Percentiles rank a stretch among this genome's conserved stretches.
Evolutionary conservation across 148 eudicot genomes (phyloP).

Genomic region (Spergularia marina): DNA sequence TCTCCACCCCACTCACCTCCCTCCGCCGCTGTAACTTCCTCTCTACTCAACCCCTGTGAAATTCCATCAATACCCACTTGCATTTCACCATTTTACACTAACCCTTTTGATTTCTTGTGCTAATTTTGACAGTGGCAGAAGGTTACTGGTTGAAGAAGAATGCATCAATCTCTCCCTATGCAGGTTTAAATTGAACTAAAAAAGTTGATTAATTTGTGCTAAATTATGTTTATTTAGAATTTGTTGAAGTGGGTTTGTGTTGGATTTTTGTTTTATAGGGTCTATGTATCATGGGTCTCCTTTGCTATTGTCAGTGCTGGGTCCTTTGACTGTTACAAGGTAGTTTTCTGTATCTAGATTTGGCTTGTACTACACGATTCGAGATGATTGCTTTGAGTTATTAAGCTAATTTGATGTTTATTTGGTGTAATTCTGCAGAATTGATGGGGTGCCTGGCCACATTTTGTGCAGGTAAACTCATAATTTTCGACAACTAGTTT

Average conservation of each 20-base stretch:
- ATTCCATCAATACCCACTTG: background rate
- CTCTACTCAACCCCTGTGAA: background rate
- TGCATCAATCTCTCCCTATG: conserved; percentile 81
- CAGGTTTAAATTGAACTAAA: conserved; percentile 37
- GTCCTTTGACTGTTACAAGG: conserved; percentile 81
- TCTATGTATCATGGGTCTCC: conserved; percentile 99
- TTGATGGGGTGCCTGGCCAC: conserved; percentile 51
- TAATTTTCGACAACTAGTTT: background rate
- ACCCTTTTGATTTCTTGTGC: background rate
- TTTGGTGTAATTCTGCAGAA: conserved; percentile 36
- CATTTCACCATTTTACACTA: background rate
- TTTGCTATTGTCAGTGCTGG: conserved; percentile 67
- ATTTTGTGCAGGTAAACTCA: conserved; percentile 71
- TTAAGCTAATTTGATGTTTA: background rate
- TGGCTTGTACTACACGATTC: background rate
- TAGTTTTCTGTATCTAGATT: conserved; percentile 8
- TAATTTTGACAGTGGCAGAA: conserved; percentile 63
- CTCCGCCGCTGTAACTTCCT: conserved; percentile 75
- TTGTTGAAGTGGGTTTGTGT: conserved; percentile 12
- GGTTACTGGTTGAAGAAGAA: conserved; percentile 94
- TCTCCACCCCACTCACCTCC: conserved; percentile 92
- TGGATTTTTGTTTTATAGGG: conserved; percentile 38
- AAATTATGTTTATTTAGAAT: background rate
- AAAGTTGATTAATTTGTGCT: background rate
- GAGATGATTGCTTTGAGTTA: background rate